A percentile compares a stretch with the other conserved stretches of the same genome.
Conservation (phyloP, 2,329 filamentous ascomycete species). For the Thermomyces lanuginosus region DNA sequence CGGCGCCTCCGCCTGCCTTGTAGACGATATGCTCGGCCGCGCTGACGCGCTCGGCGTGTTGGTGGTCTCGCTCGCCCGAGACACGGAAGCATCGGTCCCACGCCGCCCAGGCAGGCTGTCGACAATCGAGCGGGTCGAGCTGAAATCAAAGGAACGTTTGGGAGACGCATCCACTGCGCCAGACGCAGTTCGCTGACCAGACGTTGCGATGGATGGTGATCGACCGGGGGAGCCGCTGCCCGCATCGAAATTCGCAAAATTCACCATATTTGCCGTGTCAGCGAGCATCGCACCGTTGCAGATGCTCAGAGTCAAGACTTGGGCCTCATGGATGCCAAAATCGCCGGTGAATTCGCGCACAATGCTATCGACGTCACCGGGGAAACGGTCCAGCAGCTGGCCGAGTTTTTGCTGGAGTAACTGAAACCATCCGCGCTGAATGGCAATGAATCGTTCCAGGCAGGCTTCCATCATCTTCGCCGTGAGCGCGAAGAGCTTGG, state of each 20-base stretch:
- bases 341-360: constrained; percentile 63
- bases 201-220: constrained; percentile 35
- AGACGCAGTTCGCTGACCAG: constrained; percentile 43
- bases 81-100: constrained; percentile 27
- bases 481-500: constrained; percentile 64
- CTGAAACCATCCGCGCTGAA: constrained; percentile 68
- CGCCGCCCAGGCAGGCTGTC: too few species aligned
- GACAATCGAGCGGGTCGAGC: constrained; percentile 46
- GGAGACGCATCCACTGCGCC: constrained; percentile 48
- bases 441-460: constrained; percentile 64
- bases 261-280: constrained; percentile 41
- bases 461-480: constrained; percentile 72
- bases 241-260: constrained; percentile 39
- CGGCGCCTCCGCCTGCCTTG: constrained; percentile 15
- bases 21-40: constrained; percentile 27
- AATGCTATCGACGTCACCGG: constrained; percentile 56
- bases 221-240: constrained; percentile 29
- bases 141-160: constrained; percentile 49
- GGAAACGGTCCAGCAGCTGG: constrained; percentile 51
- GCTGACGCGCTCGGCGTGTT: constrained; percentile 40
- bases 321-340: constrained; percentile 58
- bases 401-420: constrained; percentile 74
- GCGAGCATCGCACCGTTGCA: constrained; percentile 55
- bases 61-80: constrained; percentile 38
- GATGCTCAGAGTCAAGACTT: constrained; percentile 55